phyloP scores from a whole-genome alignment of 2,329 filamentous ascomycete genomes.

The Colletotrichum spaethianum region DNA sequence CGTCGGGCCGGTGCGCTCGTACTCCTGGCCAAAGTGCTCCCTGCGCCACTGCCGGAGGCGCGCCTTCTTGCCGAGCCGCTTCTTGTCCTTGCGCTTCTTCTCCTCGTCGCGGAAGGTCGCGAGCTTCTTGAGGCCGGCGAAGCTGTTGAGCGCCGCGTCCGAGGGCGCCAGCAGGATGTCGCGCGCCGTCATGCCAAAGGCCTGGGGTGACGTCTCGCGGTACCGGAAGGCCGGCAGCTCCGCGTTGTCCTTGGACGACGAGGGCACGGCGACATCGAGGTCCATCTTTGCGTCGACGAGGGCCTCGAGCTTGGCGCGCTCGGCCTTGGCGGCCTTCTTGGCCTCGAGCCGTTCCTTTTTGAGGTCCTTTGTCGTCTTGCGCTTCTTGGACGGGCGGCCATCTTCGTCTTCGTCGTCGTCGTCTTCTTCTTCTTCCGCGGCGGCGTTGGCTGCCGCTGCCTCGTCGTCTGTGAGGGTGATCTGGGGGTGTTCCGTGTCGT shows the following conservation, averaged over 20 bases:
- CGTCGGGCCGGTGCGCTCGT: slow-evolving; percentile 68
- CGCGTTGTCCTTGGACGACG: slow-evolving; percentile 57
- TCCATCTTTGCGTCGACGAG: slow-evolving; percentile 87
- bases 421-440: slow-evolving; percentile 54
- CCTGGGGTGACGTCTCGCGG: slow-evolving; percentile 90
- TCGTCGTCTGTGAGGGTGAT: slow-evolving; percentile 70
- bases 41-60: slow-evolving; percentile 87
- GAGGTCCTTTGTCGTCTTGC: slow-evolving; percentile 72
- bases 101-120: slow-evolving; percentile 89
- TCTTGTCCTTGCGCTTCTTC: slow-evolving; percentile 91
- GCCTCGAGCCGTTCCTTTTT: slow-evolving; percentile 71
- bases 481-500: slow-evolving; percentile 67
- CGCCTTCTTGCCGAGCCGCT: slow-evolving; percentile 92
- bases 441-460: slow-evolving; percentile 52
- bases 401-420: slow-evolving; percentile 59
- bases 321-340: slow-evolving; percentile 82
- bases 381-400: slow-evolving; percentile 65
- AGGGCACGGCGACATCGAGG: slow-evolving; percentile 74
- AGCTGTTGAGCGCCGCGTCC: slow-evolving; percentile 89
- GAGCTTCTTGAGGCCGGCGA: slow-evolving; percentile 94
- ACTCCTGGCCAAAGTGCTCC: slow-evolving; percentile 74
- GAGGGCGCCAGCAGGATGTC: slow-evolving; percentile 93
- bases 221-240: slow-evolving; percentile 78
- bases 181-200: slow-evolving; percentile 88
- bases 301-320: slow-evolving; percentile 87